A percentile compares a stretch with the other conserved stretches of the same genome.
Conservation (phyloP, 2,329 filamentous ascomycete species). For the Cercospora sp. region DNA sequence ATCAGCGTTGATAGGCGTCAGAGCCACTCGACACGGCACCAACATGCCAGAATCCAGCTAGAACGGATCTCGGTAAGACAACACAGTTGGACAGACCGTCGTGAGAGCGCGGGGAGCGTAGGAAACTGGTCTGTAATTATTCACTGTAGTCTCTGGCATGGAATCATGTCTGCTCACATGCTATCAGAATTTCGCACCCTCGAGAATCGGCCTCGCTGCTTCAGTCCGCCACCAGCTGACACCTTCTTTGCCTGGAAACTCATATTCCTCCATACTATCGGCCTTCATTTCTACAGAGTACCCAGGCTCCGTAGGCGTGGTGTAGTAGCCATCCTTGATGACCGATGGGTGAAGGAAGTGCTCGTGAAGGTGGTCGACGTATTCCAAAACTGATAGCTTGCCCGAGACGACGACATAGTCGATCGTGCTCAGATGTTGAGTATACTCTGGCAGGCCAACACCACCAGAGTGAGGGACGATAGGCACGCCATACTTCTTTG, state of each 20-base stretch:
- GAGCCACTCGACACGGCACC: background rate
- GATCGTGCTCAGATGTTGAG: slow-evolving; percentile 87
- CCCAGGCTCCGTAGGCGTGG: slow-evolving; percentile 77
- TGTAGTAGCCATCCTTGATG: slow-evolving; percentile 83
- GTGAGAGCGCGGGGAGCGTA: background rate
- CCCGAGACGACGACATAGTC: slow-evolving; percentile 87
- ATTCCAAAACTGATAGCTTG: slow-evolving; percentile 76
- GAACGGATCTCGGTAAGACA: background rate
- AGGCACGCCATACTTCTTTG: slow-evolving; percentile 74
- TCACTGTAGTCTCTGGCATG: background rate
- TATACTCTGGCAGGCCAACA: slow-evolving; percentile 90
- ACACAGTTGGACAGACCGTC: background rate
- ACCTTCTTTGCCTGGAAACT: slow-evolving; percentile 73
- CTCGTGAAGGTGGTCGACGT: slow-evolving; percentile 90
- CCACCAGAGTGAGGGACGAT: slow-evolving; percentile 88
- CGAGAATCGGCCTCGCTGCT: slow-evolving; percentile 73
- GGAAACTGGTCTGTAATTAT: background rate
- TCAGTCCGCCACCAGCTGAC: slow-evolving; percentile 85
- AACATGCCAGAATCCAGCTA: background rate
- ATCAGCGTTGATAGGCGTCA: background rate
- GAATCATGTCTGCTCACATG: background rate
- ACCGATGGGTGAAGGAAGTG: slow-evolving; percentile 81
- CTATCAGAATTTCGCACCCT: slow-evolving; percentile 48
- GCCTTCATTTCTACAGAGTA: slow-evolving; percentile 95
- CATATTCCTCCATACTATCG: slow-evolving; percentile 78